phyloP scores from a whole-genome alignment of 2,329 filamentous ascomycete genomes.

The Dothistroma pini region DNA sequence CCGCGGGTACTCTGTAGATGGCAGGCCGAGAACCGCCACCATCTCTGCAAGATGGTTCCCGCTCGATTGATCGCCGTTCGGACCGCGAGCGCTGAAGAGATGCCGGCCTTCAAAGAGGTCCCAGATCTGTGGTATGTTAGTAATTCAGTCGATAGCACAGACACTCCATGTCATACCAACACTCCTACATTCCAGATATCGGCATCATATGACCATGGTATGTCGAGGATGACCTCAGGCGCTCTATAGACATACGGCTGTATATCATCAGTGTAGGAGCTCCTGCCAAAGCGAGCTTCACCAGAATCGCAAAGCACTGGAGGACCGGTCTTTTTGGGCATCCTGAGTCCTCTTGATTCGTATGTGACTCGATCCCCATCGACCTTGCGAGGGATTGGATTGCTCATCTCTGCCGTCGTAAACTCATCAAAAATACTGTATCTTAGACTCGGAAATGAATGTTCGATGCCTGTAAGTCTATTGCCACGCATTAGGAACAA shows the following conservation, averaged over 20 bases:
- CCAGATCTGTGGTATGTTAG: slow-evolving; percentile 31
- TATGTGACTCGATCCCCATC: slow-evolving; percentile 31
- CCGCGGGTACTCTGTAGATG: slow-evolving; percentile 25
- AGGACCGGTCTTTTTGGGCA: slow-evolving; percentile 27
- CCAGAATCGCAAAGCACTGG: slow-evolving; percentile 38
- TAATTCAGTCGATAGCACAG: background rate
- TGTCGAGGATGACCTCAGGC: slow-evolving; percentile 38
- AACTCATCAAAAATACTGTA: slow-evolving; percentile 31
- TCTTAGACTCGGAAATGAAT: slow-evolving; percentile 37
- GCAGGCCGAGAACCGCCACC: slow-evolving; percentile 27
- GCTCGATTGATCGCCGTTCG: slow-evolving; percentile 11
- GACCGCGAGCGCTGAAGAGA: slow-evolving; percentile 31
- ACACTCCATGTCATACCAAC: slow-evolving; percentile 29
- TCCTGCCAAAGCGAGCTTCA: slow-evolving; percentile 36
- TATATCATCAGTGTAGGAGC: slow-evolving; percentile 29
- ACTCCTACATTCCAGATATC: slow-evolving; percentile 42
- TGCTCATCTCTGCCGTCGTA: slow-evolving; percentile 34
- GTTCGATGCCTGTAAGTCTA: slow-evolving; percentile 40
- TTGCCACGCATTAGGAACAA: background rate
- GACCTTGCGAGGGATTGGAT: slow-evolving; percentile 34
- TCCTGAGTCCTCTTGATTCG: slow-evolving; percentile 35
- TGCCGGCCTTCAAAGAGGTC: slow-evolving; percentile 35
- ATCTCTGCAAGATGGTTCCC: slow-evolving; percentile 31
- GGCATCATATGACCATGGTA: slow-evolving; percentile 35
- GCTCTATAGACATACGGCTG: slow-evolving; percentile 39